phyloP scores from a whole-genome alignment of 345 rosid genomes.

The Syzygium grande region DNA sequence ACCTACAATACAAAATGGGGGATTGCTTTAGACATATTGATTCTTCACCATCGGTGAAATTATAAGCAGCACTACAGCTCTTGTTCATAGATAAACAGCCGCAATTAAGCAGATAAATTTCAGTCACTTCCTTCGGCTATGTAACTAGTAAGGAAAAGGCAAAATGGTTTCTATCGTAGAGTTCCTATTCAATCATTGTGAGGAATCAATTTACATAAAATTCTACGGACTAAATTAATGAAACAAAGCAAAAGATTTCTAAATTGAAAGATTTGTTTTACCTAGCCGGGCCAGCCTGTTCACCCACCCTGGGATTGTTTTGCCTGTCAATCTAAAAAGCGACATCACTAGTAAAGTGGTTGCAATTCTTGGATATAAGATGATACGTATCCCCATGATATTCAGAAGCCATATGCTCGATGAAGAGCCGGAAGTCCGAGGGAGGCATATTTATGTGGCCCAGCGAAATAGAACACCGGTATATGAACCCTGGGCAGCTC shows the following conservation, averaged over 20 bases:
- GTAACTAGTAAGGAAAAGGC: background rate
- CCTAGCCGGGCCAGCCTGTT: constrained; percentile 76
- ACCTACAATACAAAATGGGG: constrained; percentile 27
- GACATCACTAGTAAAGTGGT: constrained; percentile 65
- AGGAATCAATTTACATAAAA: background rate
- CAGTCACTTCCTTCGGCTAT: background rate
- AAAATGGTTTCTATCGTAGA: background rate
- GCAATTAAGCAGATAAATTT: background rate
- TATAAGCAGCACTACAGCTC: background rate
- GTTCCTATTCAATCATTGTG: background rate
- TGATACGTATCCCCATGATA: constrained; percentile 82
- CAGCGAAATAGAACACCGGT: constrained; percentile 40
- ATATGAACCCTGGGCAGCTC: constrained; percentile 64
- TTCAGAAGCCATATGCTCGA: constrained; percentile 57
- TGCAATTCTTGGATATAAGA: constrained; percentile 75
- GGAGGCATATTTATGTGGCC: constrained; percentile 39
- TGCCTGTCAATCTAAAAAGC: constrained; percentile 46
- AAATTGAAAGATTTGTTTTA: constrained; percentile 6
- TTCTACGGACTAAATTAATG: background rate
- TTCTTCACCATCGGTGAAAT: background rate
- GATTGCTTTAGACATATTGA: background rate
- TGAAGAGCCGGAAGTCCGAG: constrained; percentile 41
- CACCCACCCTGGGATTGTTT: constrained; percentile 64
- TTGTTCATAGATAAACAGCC: background rate
- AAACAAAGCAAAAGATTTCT: background rate